Evolutionary conservation across 306 rosid species (phyloP).

Genomic region (Geum urbanum): DNA sequence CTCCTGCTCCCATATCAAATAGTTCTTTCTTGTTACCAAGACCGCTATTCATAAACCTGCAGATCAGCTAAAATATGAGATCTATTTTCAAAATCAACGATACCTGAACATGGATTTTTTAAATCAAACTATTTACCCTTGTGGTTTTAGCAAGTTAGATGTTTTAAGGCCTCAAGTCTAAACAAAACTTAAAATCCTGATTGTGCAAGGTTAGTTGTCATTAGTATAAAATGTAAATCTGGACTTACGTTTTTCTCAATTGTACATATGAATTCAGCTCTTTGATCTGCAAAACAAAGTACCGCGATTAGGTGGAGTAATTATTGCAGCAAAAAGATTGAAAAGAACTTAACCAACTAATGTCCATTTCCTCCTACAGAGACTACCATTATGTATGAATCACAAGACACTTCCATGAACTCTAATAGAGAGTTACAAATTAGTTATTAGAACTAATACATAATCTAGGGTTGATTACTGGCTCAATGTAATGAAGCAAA

Average conservation of each 20-base stretch:
- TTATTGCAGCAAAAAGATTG: neutral
- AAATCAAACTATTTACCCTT: too few relatives aligned
- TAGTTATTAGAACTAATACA: neutral
- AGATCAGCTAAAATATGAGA: slow-evolving; percentile 29
- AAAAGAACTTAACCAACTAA: neutral
- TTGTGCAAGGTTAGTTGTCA: neutral
- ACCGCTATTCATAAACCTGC: slow-evolving; percentile 73
- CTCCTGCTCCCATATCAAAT: slow-evolving; percentile 90
- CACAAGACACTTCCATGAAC: neutral
- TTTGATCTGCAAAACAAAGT: slow-evolving; percentile 70
- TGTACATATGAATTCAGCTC: slow-evolving; percentile 95
- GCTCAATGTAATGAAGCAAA: neutral
- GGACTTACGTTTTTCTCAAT: slow-evolving; percentile 91
- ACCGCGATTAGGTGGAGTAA: neutral
- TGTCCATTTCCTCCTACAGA: neutral
- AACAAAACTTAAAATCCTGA: slow-evolving; percentile 3
- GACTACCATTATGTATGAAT: neutral
- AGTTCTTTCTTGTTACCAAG: slow-evolving; percentile 93
- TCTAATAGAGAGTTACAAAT: neutral
- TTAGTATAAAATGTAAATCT: slow-evolving; percentile 16
- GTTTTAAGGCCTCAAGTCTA: neutral
- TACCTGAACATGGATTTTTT: neutral
- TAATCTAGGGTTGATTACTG: neutral
- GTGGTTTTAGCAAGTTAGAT: neutral
- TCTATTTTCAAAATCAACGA: slow-evolving; percentile 1